Evolutionary conservation across 768 basidiomycete genomes (phyloP), one percentile per base, ranked within the genome.

Genomic region (Podaxis sp.): DNA sequence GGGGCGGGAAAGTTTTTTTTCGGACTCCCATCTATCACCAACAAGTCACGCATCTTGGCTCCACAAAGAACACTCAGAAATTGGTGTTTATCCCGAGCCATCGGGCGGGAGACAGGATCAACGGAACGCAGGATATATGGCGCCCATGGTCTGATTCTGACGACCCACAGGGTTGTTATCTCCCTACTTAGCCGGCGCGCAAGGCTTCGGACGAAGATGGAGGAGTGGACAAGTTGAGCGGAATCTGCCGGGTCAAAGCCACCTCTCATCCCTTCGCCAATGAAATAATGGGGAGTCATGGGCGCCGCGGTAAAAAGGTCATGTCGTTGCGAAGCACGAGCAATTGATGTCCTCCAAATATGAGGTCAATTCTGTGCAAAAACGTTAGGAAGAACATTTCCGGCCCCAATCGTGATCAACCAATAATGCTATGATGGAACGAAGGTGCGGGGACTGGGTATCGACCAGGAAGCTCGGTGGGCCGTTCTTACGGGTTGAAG

Each of bases 1-100:
- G 46, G 61, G 61, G 61, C 53, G 54, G 61, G 61, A 62, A 62
- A 62, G 53, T 62, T 62, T 54, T 62, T 36, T 44, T 38, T 55
- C 30, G 33, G 30, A 22, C 28, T 40, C 24, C 33, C 44, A 46
- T 48, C 53, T 46, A 60, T 59, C 57, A 48, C 49, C 44, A 39
- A 52, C 49, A 38, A 30, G 56, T 62, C 44, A 33, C 33, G 39
- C 40, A 40, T 46, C 30, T 22, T 19, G 19, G 52, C 42, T 55
- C 53, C 61, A 62, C 52, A 44, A 56, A 17, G 53, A 46, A 39
- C 52, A 19, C n/a, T 33, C 59, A 60, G 28, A 52, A 49, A 19
- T 36, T 17, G 44, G 19, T 46, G 52, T n/a, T 62, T 62, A 24
- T 62, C 52, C 53, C 61, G 61, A 46, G 52, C 22, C 36, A 22